A percentile compares a stretch with the other conserved stretches of the same genome.
Conservation (phyloP, 805 yeast species). For the Vanderwaltozyma yarrowii region DNA sequence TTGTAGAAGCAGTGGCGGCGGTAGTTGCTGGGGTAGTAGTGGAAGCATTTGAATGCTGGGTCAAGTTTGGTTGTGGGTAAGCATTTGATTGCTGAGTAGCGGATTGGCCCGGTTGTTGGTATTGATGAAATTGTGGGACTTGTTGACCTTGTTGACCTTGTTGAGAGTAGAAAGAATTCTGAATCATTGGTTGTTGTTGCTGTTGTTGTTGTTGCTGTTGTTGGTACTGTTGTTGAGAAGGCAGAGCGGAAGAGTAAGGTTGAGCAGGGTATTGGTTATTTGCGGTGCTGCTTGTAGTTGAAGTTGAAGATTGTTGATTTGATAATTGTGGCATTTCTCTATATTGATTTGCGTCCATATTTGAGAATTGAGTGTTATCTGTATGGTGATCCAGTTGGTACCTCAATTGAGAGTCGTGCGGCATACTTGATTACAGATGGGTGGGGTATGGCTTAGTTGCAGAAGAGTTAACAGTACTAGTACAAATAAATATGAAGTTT, state of each 20-base stretch:
- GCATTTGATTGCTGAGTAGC: slow-evolving; percentile 5
- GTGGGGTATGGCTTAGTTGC: too few species aligned
- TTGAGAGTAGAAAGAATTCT: slow-evolving; percentile 9
- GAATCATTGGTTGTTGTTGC: slow-evolving; percentile 6
- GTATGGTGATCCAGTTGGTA: slow-evolving; percentile 17
- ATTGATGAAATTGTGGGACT: slow-evolving; percentile 6
- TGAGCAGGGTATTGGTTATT: not conserved
- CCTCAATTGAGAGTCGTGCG: slow-evolving; percentile 17
- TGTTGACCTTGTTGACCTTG: slow-evolving; percentile 8
- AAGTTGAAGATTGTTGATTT: not conserved
- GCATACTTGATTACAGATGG: not conserved
- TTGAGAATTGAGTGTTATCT: slow-evolving; percentile 2
- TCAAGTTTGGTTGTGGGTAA: slow-evolving; percentile 3
- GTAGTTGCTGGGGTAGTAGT: slow-evolving; percentile 1
- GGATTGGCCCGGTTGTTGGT: slow-evolving; percentile 1
- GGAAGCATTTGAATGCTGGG: not conserved
- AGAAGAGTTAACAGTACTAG: not conserved
- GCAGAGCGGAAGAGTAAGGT: slow-evolving; percentile 3
- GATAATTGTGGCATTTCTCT: slow-evolving; percentile 4
- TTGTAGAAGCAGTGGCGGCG: slow-evolving; percentile 4
- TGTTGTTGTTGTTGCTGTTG: slow-evolving; percentile 5
- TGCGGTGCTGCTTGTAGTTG: not conserved
- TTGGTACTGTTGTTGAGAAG: slow-evolving; percentile 5
- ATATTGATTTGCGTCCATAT: slow-evolving; percentile 4
- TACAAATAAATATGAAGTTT: too few species aligned